Evolutionary conservation across 1,284 basidiomycete genomes (phyloP).

Genomic region (Ceratobasidium sp.): DNA sequence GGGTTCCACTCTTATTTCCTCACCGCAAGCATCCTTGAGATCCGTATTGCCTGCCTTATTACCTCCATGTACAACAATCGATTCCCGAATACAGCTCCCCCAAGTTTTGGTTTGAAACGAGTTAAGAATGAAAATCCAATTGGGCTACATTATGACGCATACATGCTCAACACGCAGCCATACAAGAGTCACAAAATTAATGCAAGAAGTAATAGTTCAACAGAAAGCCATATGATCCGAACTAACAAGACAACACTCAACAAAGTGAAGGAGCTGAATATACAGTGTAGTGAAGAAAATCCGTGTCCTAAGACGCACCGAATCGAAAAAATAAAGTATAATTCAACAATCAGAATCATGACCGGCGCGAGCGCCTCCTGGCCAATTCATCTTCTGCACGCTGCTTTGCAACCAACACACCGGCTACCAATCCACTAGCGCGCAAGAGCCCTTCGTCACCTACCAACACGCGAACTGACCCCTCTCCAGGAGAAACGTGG

Average conservation of each 20-base stretch:
- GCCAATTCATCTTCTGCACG: slow-evolving; percentile 34
- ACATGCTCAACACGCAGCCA: slow-evolving; percentile 5
- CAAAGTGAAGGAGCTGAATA: slow-evolving; percentile 1
- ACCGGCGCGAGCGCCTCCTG: slow-evolving; percentile 30
- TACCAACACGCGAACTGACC: slow-evolving; percentile 28
- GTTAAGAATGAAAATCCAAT: not conserved
- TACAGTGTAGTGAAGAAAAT: slow-evolving; percentile 13
- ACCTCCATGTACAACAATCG: not conserved
- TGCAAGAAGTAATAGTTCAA: not conserved
- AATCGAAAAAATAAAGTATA: not conserved
- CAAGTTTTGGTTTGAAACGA: not conserved
- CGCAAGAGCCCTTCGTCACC: slow-evolving; percentile 34
- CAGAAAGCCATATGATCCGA: not conserved
- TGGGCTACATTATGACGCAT: slow-evolving; percentile 2
- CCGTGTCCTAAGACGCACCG: slow-evolving; percentile 1
- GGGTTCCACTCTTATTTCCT: not conserved
- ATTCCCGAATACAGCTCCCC: not conserved
- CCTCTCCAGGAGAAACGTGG: slow-evolving; percentile 25
- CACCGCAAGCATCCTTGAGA: not conserved
- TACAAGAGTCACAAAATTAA: not conserved
- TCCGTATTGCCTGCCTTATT: not conserved
- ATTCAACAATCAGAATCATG: slow-evolving; percentile 17
- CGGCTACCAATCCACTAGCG: slow-evolving; percentile 30
- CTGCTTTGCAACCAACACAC: slow-evolving; percentile 36
- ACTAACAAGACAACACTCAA: not conserved